Base-by-base conservation (phyloP, 2,329 filamentous ascomycete genomes). In the Colletotrichum filicis region DNA sequence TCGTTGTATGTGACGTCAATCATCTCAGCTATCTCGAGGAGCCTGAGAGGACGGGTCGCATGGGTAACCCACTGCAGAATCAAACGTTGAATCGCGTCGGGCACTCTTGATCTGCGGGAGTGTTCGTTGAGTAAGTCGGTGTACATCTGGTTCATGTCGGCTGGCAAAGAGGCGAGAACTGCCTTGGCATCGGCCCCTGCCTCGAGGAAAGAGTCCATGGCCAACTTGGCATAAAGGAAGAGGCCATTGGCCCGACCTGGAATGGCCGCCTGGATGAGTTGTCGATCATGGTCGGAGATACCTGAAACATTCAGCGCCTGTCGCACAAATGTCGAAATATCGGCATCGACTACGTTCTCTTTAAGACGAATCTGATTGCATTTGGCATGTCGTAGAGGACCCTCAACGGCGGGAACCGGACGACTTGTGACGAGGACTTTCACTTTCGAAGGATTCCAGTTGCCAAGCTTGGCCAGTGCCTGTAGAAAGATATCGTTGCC, bases 361-460 rank as follows among this genome's bases (percentile, higher is more conserved):
- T 84, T 78, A 9, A 88, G 79, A 1, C 81, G 78, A n/a, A 87
- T 74, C 1, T 81, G 74, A 12, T 82, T 59, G n/a, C 78, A 71
- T 5, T 69, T 68, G 0, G 74, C 35, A 5, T 75, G 67, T 35
- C 79, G 78, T 7, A 87, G 75, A 1, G 76, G 71, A 0, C 35
- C 57, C 71, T 86, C 81, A 3, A 82, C 73, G 1, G 30, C 74
- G 5, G 77, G 59, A 3, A 81, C 75, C 1, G 83, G 84, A 0
- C 86, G 83, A 71, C 84, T 86, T 0, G 86, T 87, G 5, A 86
- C 79, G 0, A 86, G 30, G 0, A 87, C 73, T 69, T 87, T 87
- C 69, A 86, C 76, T 8, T 74, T 77, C 0, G 58, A 64, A 1
- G 83, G 80, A 3, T 71, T 75, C 75, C 76, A 78, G 5, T 77